These are phyloP conservation scores for Warburgia ugandensis DNA, from an alignment of 164 flowering plant species.

Conservation along the genomic window DNA sequence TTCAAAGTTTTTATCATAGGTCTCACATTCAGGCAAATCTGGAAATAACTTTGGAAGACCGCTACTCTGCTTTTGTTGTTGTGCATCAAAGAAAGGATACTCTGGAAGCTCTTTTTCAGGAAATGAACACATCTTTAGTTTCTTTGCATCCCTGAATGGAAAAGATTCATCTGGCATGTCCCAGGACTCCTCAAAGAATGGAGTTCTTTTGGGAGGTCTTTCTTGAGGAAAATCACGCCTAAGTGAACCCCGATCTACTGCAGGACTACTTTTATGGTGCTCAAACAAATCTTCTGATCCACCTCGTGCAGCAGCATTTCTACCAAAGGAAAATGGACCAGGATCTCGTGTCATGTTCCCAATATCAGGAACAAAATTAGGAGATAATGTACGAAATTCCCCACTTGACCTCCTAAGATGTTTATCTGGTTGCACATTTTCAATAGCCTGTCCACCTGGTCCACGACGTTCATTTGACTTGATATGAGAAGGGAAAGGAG, in stretches of 20 bases:
- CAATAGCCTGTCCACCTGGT: no score
- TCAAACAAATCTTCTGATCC: slow-evolving; percentile 35
- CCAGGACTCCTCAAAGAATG: slow-evolving; percentile 53
- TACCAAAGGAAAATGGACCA: slow-evolving; percentile 26
- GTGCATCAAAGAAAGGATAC: slow-evolving; percentile 48
- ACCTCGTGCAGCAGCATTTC: slow-evolving; percentile 35
- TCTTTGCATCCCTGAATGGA: slow-evolving; percentile 51
- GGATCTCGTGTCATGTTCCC: slow-evolving; percentile 38
- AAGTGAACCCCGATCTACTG: slow-evolving; percentile 29
- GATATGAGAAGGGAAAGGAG: slow-evolving; percentile 38
- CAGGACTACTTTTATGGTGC: slow-evolving; percentile 31
- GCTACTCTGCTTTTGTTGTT: slow-evolving; percentile 29
- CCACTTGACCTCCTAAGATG: no score
- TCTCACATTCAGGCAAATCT: no score
- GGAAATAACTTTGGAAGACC: slow-evolving; percentile 23
- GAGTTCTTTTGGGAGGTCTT: slow-evolving; percentile 28
- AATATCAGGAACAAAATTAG: slow-evolving; percentile 31
- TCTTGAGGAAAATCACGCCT: slow-evolving; percentile 41
- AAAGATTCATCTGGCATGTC: slow-evolving; percentile 58
- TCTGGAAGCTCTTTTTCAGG: slow-evolving; percentile 72
- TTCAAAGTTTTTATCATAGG: slow-evolving; percentile 32
- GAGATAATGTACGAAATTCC: no score
- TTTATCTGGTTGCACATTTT: no score
- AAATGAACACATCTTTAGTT: slow-evolving; percentile 40
- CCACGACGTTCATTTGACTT: slow-evolving; percentile 30